Evolutionary conservation across 2,329 filamentous ascomycete genomes (phyloP).

Genomic region (Didymella pinodella): DNA sequence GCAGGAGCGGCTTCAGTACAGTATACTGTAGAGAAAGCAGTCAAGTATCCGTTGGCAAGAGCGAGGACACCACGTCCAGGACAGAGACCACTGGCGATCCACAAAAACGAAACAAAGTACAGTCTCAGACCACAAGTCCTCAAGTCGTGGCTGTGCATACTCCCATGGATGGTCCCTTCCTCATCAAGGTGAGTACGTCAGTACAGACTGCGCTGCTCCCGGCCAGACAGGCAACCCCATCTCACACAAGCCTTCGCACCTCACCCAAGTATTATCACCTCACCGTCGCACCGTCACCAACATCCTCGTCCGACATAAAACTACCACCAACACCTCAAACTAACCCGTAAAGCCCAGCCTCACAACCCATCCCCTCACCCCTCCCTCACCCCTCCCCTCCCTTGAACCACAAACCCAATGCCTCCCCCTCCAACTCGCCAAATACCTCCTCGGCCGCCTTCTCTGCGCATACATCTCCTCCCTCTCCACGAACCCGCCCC

Average conservation of each 20-base stretch:
- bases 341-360: too few species aligned
- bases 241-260: neutral
- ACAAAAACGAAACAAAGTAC: constrained; percentile 59
- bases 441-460: too few species aligned
- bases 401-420: too few species aligned
- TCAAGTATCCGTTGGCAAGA: constrained; percentile 55
- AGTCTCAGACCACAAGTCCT: constrained; percentile 17
- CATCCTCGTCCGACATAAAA: neutral
- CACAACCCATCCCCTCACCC: too few species aligned
- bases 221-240: neutral
- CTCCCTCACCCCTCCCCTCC: too few species aligned
- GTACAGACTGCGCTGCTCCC: constrained; percentile 33
- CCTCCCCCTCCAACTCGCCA: too few species aligned
- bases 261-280: neutral
- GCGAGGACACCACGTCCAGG: constrained; percentile 54
- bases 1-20: constrained; percentile 53
- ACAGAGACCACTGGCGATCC: constrained; percentile 44
- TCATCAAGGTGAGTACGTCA: constrained; percentile 47
- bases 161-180: too few species aligned
- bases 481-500: too few species aligned
- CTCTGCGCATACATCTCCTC: too few species aligned
- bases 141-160: too few species aligned
- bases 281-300: neutral
- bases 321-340: too few species aligned
- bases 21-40: constrained; percentile 62